These are phyloP conservation scores for Danielozyma ontarioensis DNA, from an alignment of 805 yeast genomes.

Conservation along the genomic window DNA sequence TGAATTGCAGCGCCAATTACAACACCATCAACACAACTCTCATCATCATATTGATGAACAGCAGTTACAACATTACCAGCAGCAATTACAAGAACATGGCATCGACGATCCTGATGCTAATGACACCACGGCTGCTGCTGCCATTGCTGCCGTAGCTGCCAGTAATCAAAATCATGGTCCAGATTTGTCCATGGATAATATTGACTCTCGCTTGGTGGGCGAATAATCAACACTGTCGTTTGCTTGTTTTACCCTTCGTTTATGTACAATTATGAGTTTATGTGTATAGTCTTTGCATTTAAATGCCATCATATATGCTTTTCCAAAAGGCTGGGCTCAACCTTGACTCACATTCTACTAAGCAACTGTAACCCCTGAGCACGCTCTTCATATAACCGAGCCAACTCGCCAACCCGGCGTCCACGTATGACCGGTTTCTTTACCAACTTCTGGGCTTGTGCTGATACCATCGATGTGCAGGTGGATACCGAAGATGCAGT, in stretches of 20 bases:
- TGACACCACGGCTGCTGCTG: constrained; percentile 26
- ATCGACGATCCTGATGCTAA: constrained; percentile 14
- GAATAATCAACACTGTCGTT: constrained; percentile 16
- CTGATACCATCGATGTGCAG: constrained; percentile 1
- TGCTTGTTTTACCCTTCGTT: constrained; percentile 1
- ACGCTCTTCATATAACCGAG: constrained; percentile 60
- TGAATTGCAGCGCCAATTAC: constrained; percentile 18
- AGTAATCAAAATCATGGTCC: constrained; percentile 23
- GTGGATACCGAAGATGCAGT: background rate
- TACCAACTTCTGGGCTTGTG: background rate
- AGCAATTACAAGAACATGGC: constrained; percentile 22
- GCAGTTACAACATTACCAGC: constrained; percentile 21
- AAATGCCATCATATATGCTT: constrained; percentile 5
- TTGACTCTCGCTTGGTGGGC: constrained; percentile 41
- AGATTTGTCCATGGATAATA: constrained; percentile 40
- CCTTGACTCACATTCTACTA: constrained; percentile 21
- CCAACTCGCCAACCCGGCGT: constrained; percentile 57
- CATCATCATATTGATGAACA: constrained; percentile 22
- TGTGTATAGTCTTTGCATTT: background rate
- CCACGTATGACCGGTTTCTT: constrained; percentile 45
- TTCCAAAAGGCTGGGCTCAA: constrained; percentile 6
- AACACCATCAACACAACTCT: constrained; percentile 13
- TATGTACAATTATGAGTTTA: constrained; percentile 14
- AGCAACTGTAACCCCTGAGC: constrained; percentile 35
- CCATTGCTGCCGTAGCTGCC: constrained; percentile 36